These are phyloP conservation scores for Aspergillus arachidicola DNA, from an alignment of 2,329 filamentous ascomycete genomes.

Conservation along the genomic window DNA sequence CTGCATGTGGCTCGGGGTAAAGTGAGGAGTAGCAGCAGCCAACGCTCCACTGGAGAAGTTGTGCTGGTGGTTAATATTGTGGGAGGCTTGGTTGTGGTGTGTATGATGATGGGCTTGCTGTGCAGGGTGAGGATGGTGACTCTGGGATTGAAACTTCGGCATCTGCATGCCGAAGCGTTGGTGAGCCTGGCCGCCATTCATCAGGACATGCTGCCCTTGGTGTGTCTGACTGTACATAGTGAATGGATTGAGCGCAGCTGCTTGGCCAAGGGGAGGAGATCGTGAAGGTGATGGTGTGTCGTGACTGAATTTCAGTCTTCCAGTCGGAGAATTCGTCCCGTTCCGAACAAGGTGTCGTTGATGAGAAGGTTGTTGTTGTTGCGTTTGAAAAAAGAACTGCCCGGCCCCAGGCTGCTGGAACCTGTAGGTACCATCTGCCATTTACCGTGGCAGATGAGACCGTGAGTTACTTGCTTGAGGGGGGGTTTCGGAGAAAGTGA, in stretches of 20 bases:
- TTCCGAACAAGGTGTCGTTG: slow-evolving; percentile 48
- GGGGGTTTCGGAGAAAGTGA: slow-evolving; percentile 28
- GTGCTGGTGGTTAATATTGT: slow-evolving; percentile 52
- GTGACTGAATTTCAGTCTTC: slow-evolving; percentile 48
- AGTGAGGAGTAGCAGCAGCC: slow-evolving; percentile 56
- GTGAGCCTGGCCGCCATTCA: slow-evolving; percentile 52
- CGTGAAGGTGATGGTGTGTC: slow-evolving; percentile 53
- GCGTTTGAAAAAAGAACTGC: slow-evolving; percentile 52
- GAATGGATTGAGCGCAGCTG: slow-evolving; percentile 46
- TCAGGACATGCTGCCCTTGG: slow-evolving; percentile 53
- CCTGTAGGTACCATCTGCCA: slow-evolving; percentile 59
- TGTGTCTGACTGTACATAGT: slow-evolving; percentile 53
- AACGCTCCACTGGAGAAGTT: slow-evolving; percentile 52
- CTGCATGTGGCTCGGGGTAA: slow-evolving; percentile 60
- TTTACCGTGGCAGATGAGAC: slow-evolving; percentile 54
- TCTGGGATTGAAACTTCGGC: slow-evolving; percentile 51
- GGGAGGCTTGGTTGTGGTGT: slow-evolving; percentile 46
- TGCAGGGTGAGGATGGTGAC: slow-evolving; percentile 47
- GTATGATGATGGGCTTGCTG: slow-evolving; percentile 48
- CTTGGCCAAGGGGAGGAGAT: slow-evolving; percentile 48
- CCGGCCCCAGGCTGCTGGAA: slow-evolving; percentile 57
- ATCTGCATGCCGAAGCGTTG: slow-evolving; percentile 54
- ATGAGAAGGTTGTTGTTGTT: slow-evolving; percentile 41
- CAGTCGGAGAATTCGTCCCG: slow-evolving; percentile 50
- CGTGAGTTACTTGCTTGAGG: slow-evolving; percentile 38